Evolutionary conservation across 768 basidiomycete genomes (phyloP).

Genomic region (Pulveroboletus frians): DNA sequence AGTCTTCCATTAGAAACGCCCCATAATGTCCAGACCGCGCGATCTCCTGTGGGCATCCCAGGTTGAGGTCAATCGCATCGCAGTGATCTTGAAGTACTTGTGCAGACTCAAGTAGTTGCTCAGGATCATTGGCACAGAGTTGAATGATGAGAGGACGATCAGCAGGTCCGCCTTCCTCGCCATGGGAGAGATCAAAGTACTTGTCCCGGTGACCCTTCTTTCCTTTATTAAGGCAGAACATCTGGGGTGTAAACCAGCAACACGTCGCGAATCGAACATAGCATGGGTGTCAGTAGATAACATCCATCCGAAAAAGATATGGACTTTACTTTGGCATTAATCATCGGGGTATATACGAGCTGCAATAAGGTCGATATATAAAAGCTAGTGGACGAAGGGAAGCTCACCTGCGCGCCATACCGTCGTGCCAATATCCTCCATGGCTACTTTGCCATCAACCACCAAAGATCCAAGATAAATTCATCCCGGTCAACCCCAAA

Average conservation of each 20-base stretch:
- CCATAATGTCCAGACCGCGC: slow-evolving; percentile 86
- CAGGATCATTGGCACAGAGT: slow-evolving; percentile 90
- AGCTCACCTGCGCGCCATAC: slow-evolving; percentile 70
- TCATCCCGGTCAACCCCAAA: neutral
- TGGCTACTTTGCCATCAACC: slow-evolving; percentile 48
- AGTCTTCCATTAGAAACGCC: slow-evolving; percentile 89
- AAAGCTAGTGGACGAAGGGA: neutral
- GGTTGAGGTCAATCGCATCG: slow-evolving; percentile 92
- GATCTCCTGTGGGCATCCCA: slow-evolving; percentile 95
- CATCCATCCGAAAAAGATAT: neutral
- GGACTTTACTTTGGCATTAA: slow-evolving; percentile 73
- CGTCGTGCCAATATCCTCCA: slow-evolving; percentile 81
- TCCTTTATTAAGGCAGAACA: slow-evolving; percentile 44
- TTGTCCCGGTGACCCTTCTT: slow-evolving; percentile 49
- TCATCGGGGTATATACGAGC: slow-evolving; percentile 98
- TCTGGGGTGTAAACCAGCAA: slow-evolving; percentile 33
- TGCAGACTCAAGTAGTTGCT: slow-evolving; percentile 73
- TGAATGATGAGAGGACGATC: slow-evolving; percentile 89
- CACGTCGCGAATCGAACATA: neutral
- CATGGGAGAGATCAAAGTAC: slow-evolving; percentile 61
- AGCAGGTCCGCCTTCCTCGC: slow-evolving; percentile 72
- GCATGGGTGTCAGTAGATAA: neutral
- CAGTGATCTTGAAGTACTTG: slow-evolving; percentile 70
- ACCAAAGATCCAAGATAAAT: neutral
- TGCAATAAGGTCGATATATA: slow-evolving; percentile 26